Base-by-base conservation (phyloP, 306 rosid genomes). In the Cicer yamashitae region DNA sequence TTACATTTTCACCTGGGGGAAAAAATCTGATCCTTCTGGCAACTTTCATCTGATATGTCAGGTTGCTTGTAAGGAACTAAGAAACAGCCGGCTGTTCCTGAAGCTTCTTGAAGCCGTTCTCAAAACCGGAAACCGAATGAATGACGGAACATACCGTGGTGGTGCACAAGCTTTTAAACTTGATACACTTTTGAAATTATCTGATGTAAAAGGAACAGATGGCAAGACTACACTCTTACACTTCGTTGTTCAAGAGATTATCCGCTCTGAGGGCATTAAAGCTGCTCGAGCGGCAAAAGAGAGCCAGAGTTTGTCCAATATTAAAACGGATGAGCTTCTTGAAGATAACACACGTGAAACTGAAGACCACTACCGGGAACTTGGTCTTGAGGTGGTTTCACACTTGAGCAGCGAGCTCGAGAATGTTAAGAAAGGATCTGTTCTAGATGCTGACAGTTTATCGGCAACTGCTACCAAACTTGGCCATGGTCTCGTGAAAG, bases 61-160 rank as follows among this genome's bases (percentile, higher is more conserved):
- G 99, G 84, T 90, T 79, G 99, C 99, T 70, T 92, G 97, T 79
- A 84, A 83, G 84, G 97, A 96, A 82, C 89, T 96, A 44, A 85
- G 84, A 77, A 88, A 66, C 80, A 96, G 96, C 86, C 60, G 99
- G 82, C 85, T 96, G 71, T 96, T 96, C 86, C 96, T 90, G 81
- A 96, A 96, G 79, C 97, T 92, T 83, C 89, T 96, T 44, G 99
- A 96, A 90, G 99, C 99, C 54, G 99, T 96, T 88, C 97, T 96
- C 46, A 96, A 96, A 84, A 96, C 99, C n/a, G 99, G 99, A n/a
- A 96, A 96, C 78, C 98, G 99, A 25, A 96, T 96, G 99, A 96
- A 96, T 34, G 91, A 78, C 30, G 99, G 99, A 79, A 96, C 99
- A 58, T 96, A 86, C 77, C 97, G 98, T 48, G 99, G 99, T 34